Evolutionary conservation across 768 basidiomycete species (phyloP), one percentile per base, ranked within the genome.

Genomic region (Mycena venus): DNA sequence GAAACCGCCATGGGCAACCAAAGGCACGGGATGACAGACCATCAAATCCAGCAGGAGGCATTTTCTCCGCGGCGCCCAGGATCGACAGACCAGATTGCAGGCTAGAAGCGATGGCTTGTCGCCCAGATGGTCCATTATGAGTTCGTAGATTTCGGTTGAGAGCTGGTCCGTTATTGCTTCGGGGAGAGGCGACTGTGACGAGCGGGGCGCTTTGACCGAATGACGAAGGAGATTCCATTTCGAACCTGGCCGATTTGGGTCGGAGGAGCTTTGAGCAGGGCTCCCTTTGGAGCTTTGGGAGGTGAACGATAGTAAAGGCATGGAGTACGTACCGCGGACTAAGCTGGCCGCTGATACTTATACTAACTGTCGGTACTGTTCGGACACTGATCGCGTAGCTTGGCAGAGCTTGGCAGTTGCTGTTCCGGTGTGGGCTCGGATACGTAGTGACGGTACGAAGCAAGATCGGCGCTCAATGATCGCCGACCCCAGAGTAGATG

Each of bases 141-240:
- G 72, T 27, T 77, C 75, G 61, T 73, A 74, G 59, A 77, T 32
- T 51, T 77, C 75, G 2, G 72, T 77, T 2, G 75, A 66, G 29
- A 74, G n/a, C 47, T 73, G 68, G 14, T 65, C 65, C 14, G 72
- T 73, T 53, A 77, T 53, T 10, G 38, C 31, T 53, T 38, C 51
- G 14, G 75, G 60, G 25, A 70, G 36, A 5, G 53, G 55, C 53
- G 42, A 21, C n/a, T 3, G n/a, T n/a, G 1, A 14, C 29, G 4
- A 9, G 25, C 8, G 8, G 17, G 0, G 2, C 9, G 3, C 15
- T 21, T 36, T 51, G 42, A 36, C 14, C 7, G 51, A 29, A 34
- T 55, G 19, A 40, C 60, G 72, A 8, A 73, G 47, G 6, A 59
- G 17, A 14, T 65, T 58, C 73, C 68, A 73, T 32, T 64, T 71